phyloP scores from a whole-genome alignment of 352 stramenopile genomes.

The Paralagenidium karlingii region DNA sequence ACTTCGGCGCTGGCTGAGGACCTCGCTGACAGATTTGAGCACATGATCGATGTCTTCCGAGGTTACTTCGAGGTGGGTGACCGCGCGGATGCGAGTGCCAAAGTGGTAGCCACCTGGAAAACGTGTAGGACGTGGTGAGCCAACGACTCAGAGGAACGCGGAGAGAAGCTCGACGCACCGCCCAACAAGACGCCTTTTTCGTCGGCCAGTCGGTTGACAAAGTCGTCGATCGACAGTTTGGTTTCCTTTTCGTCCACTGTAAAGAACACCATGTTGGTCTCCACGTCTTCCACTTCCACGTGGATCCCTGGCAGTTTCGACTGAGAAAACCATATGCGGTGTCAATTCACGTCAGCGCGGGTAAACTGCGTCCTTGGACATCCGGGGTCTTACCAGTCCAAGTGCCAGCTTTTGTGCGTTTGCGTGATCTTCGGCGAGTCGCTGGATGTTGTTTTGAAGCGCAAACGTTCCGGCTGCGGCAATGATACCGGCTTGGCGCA shows the following conservation, averaged over 20 bases:
- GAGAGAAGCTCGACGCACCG: too few species aligned
- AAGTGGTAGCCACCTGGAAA: conserved; percentile 35
- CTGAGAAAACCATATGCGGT: conserved; percentile 6
- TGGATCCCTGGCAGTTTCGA: conserved; percentile 40
- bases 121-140: neutral
- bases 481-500: conserved; percentile 93
- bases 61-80: conserved; percentile 69
- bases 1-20: too few species aligned
- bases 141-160: neutral
- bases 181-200: conserved; percentile 64
- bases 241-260: conserved; percentile 29
- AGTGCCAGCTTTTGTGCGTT: conserved; percentile 61
- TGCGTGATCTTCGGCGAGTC: conserved; percentile 68
- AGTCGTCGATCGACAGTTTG: conserved; percentile 35
- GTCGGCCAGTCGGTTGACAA: conserved; percentile 39
- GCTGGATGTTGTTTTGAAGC: conserved; percentile 80
- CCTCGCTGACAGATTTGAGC: conserved; percentile 31
- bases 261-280: conserved; percentile 88
- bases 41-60: conserved; percentile 47
- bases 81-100: conserved; percentile 40
- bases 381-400: conserved; percentile 42
- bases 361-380: too few species aligned
- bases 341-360: neutral
- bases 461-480: conserved; percentile 87
- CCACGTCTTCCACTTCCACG: conserved; percentile 42